Evolutionary conservation across 2,329 filamentous ascomycete genomes (phyloP).

Genomic region (Thielaviopsis euricoi): DNA sequence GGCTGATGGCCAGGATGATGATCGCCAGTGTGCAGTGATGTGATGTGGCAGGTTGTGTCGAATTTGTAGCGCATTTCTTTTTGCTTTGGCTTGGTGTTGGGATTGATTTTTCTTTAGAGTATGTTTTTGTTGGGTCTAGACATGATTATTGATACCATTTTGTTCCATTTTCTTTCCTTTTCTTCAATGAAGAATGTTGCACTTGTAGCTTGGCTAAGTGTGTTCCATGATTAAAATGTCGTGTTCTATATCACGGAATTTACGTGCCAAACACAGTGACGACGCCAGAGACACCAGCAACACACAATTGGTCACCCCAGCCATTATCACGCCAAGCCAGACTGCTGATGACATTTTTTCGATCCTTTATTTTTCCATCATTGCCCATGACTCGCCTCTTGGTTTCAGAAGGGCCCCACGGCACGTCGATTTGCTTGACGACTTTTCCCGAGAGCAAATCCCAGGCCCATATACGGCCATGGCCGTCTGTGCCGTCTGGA

Average conservation of each 20-base stretch:
- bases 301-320: constrained; percentile 48
- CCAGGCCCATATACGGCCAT: constrained; percentile 60
- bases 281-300: constrained; percentile 46
- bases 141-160: neutral
- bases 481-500: constrained; percentile 14
- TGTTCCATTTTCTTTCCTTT: neutral
- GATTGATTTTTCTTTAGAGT: neutral
- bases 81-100: neutral
- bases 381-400: constrained; percentile 38
- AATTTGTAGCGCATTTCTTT: neutral
- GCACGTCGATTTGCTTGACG: constrained; percentile 42
- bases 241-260: neutral
- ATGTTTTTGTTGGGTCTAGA: neutral
- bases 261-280: constrained; percentile 43
- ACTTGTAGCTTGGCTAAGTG: too few species aligned
- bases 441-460: constrained; percentile 62
- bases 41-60: neutral
- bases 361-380: constrained; percentile 43
- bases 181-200: too few species aligned
- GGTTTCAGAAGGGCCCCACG: constrained; percentile 36
- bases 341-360: constrained; percentile 44
- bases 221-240: too few species aligned
- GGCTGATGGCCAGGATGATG: neutral
- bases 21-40: constrained; percentile 10
- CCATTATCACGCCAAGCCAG: constrained; percentile 46